Conservation (phyloP, 345 rosid genomes). For the Xanthoceras sorbifolium region DNA sequence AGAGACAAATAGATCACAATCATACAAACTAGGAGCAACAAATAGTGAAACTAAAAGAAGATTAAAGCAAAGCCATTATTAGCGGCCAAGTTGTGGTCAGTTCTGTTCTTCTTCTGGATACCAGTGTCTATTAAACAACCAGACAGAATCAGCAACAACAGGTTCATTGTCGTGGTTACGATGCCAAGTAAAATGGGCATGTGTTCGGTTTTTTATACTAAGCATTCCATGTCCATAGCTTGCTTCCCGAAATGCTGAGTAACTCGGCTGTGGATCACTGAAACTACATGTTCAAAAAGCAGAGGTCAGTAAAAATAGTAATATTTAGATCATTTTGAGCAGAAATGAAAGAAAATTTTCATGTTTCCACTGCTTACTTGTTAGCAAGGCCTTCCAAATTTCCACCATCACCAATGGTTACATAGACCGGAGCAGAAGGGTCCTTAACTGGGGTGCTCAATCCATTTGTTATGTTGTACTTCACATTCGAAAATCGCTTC, state of each 20-base stretch:
- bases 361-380: constrained; percentile 18
- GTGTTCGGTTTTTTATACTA: constrained; percentile 38
- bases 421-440: constrained; percentile 35
- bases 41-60: neutral
- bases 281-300: constrained; percentile 19
- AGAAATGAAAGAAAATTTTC: neutral
- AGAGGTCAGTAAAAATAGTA: neutral
- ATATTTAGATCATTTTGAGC: neutral
- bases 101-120: constrained; percentile 31
- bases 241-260: constrained; percentile 40
- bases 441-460: constrained; percentile 28
- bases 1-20: neutral
- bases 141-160: constrained; percentile 36
- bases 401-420: constrained; percentile 47
- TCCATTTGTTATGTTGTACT: constrained; percentile 39
- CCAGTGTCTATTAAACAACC: constrained; percentile 36
- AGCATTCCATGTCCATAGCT: constrained; percentile 43
- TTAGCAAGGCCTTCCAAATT: constrained; percentile 43
- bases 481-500: constrained; percentile 37
- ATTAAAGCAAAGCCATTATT: neutral
- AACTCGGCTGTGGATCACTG: constrained; percentile 35
- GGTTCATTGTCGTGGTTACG: constrained; percentile 36
- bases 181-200: constrained; percentile 40
- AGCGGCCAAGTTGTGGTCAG: neutral
- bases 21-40: neutral